Conservation (phyloP, 495 filamentous ascomycete species). For the Xylaria bambusicola region DNA sequence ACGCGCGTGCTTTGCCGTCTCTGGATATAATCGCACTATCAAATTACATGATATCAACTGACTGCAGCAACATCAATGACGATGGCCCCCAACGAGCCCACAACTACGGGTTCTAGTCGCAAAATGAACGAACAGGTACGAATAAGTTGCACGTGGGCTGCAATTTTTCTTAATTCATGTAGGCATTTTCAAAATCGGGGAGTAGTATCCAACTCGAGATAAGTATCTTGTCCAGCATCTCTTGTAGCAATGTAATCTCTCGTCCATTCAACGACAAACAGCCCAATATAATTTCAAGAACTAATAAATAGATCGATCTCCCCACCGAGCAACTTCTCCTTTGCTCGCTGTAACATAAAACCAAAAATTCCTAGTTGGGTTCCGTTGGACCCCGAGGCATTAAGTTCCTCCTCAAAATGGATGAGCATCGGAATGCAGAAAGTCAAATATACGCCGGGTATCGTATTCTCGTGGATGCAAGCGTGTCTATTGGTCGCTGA, state of each 20-base stretch:
- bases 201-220: not conserved
- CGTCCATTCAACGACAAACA: not conserved
- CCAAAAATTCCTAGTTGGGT: not conserved
- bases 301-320: too few species aligned
- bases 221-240: not conserved
- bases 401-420: not conserved
- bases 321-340: not conserved
- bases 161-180: too few species aligned
- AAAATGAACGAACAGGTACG: too few species aligned
- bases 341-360: not conserved
- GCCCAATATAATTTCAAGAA: not conserved
- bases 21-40: too few species aligned
- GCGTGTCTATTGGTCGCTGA: slow-evolving; percentile 16
- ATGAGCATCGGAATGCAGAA: slow-evolving; percentile 4
- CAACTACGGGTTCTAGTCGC: too few species aligned
- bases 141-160: too few species aligned
- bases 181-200: too few species aligned
- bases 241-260: not conserved
- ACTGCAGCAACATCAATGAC: too few species aligned
- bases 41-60: too few species aligned
- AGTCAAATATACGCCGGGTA: slow-evolving; percentile 9
- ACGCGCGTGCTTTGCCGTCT: too few species aligned
- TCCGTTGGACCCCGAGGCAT: not conserved
- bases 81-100: too few species aligned
- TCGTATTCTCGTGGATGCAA: slow-evolving; percentile 14